phyloP scores from a whole-genome alignment of 495 filamentous ascomycete species.

The Eremomyces bilateralis region DNA sequence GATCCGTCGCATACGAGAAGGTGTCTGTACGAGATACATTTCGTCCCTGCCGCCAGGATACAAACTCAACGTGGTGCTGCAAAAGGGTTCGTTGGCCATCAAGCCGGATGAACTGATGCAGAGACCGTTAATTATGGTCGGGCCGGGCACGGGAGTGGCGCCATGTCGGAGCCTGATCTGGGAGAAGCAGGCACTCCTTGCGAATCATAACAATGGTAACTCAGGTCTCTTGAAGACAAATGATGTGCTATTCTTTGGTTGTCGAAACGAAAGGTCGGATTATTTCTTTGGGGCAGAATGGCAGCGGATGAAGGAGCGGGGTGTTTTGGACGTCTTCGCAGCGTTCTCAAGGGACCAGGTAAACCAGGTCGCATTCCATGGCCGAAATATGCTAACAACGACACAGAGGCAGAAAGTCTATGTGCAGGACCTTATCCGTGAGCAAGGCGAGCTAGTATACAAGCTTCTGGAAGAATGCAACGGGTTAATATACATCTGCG shows the following conservation, averaged over 20 bases:
- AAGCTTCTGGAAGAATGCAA: constrained; percentile 27
- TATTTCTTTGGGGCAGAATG: constrained; percentile 69
- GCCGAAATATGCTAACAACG: constrained; percentile 1
- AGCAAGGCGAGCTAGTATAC: constrained; percentile 35
- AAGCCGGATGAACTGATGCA: constrained; percentile 19
- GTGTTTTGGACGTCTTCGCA: constrained; percentile 35
- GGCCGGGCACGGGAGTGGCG: constrained; percentile 77
- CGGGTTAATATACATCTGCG: constrained; percentile 58
- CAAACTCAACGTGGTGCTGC: constrained; percentile 33
- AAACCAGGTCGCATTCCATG: background rate
- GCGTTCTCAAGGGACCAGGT: constrained; percentile 68
- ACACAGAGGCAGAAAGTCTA: constrained; percentile 44
- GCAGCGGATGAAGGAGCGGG: constrained; percentile 19
- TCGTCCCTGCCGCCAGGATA: constrained; percentile 36
- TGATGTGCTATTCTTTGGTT: constrained; percentile 52
- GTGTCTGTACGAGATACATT: constrained; percentile 78
- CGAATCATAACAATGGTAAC: constrained; percentile 1
- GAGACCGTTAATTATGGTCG: constrained; percentile 55
- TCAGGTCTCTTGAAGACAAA: too few relatives aligned
- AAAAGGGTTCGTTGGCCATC: constrained; percentile 33
- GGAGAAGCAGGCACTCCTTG: constrained; percentile 29
- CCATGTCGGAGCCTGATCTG: constrained; percentile 65
- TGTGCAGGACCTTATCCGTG: constrained; percentile 64
- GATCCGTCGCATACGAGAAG: constrained; percentile 64
- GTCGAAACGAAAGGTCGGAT: constrained; percentile 48